Conservation (phyloP, 176 grass and related monocot species). For the Eremochloa ophiuroides region DNA sequence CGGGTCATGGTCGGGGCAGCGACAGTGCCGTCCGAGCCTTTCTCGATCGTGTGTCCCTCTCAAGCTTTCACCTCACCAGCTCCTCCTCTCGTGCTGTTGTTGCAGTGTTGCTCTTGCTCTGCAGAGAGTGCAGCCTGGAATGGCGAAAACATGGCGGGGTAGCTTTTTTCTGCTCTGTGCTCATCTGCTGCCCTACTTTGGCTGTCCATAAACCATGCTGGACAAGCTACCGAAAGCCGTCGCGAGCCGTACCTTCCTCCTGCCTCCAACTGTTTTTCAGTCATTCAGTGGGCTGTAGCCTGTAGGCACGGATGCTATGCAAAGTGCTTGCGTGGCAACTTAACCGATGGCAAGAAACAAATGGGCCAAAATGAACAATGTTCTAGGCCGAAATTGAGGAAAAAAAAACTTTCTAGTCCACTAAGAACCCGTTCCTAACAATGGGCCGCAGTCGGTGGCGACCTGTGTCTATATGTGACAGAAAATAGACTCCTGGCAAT, state of each 20-base stretch:
- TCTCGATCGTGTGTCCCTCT: background rate
- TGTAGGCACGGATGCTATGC: no score
- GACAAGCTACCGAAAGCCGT: background rate
- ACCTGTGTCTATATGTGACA: background rate
- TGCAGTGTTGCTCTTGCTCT: background rate
- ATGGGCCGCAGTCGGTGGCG: background rate
- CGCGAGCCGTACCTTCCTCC: background rate
- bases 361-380: background rate
- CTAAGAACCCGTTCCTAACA: background rate
- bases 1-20: no score
- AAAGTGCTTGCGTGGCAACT: no score
- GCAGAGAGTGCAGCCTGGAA: background rate
- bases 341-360: background rate
- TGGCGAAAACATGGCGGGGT: slow-evolving; percentile 6
- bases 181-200: background rate
- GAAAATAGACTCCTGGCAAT: background rate
- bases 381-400: background rate
- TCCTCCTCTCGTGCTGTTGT: background rate
- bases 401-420: background rate
- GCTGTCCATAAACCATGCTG: background rate
- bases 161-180: background rate
- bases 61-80: slow-evolving; percentile 8
- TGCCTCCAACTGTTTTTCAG: no score
- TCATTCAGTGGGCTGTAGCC: no score
- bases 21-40: no score